These are phyloP conservation scores for Solanum verrucosum DNA, from an alignment of 257 asterid species.

Conservation along the genomic window DNA sequence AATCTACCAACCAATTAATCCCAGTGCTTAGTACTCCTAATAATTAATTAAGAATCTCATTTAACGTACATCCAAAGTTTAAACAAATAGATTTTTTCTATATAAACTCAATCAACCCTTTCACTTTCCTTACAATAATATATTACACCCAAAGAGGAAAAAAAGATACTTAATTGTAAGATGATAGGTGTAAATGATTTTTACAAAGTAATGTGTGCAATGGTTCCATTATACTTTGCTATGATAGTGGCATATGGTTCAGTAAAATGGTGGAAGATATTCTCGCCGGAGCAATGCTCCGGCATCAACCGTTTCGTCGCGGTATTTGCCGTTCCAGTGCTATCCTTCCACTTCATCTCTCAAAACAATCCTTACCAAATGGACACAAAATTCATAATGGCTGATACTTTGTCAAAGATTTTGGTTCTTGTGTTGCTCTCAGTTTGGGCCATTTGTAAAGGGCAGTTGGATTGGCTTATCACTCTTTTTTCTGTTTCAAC, in stretches of 20 bases:
- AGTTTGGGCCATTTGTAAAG: constrained; percentile 31
- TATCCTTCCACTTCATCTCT: constrained; percentile 71
- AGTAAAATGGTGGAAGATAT: constrained; percentile 55
- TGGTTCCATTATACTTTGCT: constrained; percentile 65
- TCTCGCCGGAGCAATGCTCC: constrained; percentile 70
- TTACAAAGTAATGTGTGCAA: constrained; percentile 66
- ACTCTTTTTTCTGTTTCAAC: constrained; percentile 65
- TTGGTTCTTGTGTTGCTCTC: constrained; percentile 28
- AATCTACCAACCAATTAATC: not conserved
- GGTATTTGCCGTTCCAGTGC: constrained; percentile 56
- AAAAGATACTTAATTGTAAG: not conserved
- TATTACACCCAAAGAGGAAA: not conserved
- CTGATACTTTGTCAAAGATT: constrained; percentile 48
- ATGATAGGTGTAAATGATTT: constrained; percentile 52
- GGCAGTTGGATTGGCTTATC: constrained; percentile 52
- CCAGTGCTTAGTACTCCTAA: not conserved
- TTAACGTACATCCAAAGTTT: not conserved
- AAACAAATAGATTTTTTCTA: not conserved
- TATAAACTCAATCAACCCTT: not conserved
- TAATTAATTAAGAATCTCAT: not conserved
- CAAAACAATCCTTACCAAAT: constrained; percentile 61
- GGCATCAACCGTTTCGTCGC: constrained; percentile 75
- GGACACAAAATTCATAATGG: constrained; percentile 50
- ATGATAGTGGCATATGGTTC: constrained; percentile 59
- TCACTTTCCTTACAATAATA: not conserved